A percentile compares a stretch with the other conserved stretches of the same genome.
These are phyloP conservation scores for Cercospora zeina DNA, from an alignment of 2,329 filamentous ascomycete species.

Conservation along the genomic window DNA sequence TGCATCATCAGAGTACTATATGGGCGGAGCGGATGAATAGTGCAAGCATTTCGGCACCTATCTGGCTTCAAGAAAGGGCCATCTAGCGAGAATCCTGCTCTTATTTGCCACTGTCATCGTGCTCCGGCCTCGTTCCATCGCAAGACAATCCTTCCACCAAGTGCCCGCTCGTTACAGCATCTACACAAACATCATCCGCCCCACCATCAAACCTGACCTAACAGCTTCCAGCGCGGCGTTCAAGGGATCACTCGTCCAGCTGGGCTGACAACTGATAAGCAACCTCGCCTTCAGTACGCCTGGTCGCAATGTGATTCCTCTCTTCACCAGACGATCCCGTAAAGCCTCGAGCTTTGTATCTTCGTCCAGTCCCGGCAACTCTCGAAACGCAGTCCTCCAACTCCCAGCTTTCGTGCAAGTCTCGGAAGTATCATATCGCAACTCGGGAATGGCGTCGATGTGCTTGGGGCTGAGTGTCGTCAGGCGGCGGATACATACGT, in stretches of 20 bases:
- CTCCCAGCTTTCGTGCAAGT: slow-evolving; percentile 21
- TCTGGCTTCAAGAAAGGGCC: too few species aligned
- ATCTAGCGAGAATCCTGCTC: neutral
- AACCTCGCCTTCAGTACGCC: slow-evolving; percentile 26
- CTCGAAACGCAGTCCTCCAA: slow-evolving; percentile 26
- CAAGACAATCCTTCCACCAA: neutral
- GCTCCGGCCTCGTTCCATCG: neutral
- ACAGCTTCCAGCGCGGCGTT: slow-evolving; percentile 25
- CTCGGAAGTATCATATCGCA: slow-evolving; percentile 27
- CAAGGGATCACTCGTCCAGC: slow-evolving; percentile 27
- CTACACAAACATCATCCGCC: slow-evolving; percentile 28
- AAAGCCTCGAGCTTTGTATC: slow-evolving; percentile 26
- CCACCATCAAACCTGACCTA: slow-evolving; percentile 24
- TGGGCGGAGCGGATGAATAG: too few species aligned
- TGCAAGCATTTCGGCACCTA: too few species aligned
- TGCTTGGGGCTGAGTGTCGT: slow-evolving; percentile 19
- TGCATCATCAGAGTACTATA: too few species aligned
- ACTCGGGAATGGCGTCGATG: slow-evolving; percentile 21
- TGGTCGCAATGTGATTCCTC: slow-evolving; percentile 19
- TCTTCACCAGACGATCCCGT: slow-evolving; percentile 20
- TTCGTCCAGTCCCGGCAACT: slow-evolving; percentile 26
- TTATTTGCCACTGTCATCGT: neutral
- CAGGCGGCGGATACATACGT: slow-evolving; percentile 18
- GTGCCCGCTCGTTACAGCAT: neutral
- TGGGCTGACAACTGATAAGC: slow-evolving; percentile 13